Conservation (phyloP, 2,329 filamentous ascomycete species). For the Penicillium italicum region DNA sequence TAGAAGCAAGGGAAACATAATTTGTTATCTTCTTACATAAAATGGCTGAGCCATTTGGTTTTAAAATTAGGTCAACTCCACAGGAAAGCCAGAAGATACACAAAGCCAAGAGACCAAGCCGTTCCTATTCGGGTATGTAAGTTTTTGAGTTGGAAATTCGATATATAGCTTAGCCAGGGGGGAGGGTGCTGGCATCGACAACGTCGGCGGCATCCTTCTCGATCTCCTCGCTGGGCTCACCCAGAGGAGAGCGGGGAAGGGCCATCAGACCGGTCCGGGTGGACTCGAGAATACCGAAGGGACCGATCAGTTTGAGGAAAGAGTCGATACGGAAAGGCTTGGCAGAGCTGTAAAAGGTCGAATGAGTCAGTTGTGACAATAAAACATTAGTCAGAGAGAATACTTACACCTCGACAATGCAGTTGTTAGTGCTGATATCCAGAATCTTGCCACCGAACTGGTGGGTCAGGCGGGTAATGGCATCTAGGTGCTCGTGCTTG, state of each 20-base stretch:
- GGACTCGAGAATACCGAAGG: constrained; percentile 95
- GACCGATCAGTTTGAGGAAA: constrained; percentile 90
- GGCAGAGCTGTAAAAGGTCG: constrained; percentile 61
- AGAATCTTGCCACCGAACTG: constrained; percentile 97
- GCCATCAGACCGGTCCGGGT: constrained; percentile 96
- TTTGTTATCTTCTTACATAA: constrained; percentile 14
- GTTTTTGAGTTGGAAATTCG: constrained; percentile 20
- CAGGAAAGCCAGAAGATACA: constrained; percentile 8
- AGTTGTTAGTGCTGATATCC: constrained; percentile 97
- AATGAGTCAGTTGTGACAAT: constrained; percentile 2
- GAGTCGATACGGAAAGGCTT: constrained; percentile 93
- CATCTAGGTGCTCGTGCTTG: constrained; percentile 96
- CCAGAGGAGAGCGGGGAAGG: constrained; percentile 84
- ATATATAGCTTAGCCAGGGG: constrained; percentile 65
- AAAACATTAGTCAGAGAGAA: neutral
- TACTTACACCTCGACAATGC: constrained; percentile 92
- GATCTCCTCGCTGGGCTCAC: constrained; percentile 66
- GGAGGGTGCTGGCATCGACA: constrained; percentile 89
- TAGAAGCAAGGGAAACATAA: neutral
- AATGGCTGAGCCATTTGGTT: constrained; percentile 6
- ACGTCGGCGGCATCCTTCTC: constrained; percentile 90
- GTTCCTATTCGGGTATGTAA: constrained; percentile 23
- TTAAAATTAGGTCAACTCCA: constrained; percentile 10
- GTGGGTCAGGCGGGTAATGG: constrained; percentile 93
- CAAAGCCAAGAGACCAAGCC: constrained; percentile 17